Conservation (phyloP, 176 grass and related monocot genomes). For the Rhynchospora breviuscula region DNA sequence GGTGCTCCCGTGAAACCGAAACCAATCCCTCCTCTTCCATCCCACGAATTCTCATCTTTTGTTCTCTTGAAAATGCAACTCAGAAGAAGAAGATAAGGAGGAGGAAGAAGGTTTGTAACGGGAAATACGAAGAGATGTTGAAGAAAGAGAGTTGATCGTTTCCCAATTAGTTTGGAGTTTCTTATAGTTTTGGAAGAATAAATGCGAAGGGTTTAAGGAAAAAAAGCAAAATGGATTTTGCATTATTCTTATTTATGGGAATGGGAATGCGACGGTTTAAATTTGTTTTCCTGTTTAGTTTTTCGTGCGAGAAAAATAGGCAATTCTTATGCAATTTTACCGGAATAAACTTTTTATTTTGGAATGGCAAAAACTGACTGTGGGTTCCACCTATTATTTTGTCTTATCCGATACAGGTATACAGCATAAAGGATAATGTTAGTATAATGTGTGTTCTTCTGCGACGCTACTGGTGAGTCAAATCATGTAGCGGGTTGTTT, state of each 20-base stretch:
- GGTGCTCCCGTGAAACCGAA: conserved; percentile 26
- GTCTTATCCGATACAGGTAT: neutral
- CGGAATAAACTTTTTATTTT: no score
- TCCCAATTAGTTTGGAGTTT: conserved; percentile 18
- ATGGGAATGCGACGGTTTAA: neutral
- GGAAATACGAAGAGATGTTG: neutral
- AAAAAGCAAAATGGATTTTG: neutral
- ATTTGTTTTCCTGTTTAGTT: neutral
- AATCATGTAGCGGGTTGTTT: neutral
- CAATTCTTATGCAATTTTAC: no score
- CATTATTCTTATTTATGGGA: no score
- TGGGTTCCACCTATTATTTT: neutral
- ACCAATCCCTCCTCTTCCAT: conserved; percentile 20
- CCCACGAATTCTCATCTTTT: conserved; percentile 38
- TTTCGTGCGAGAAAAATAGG: no score
- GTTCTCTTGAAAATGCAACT: neutral
- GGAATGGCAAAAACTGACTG: no score
- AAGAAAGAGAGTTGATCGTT: neutral
- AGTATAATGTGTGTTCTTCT: neutral
- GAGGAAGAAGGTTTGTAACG: neutral
- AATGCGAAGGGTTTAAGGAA: neutral
- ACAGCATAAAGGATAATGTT: neutral
- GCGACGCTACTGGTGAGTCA: neutral
- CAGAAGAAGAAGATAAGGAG: neutral
- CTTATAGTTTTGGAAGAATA: neutral